A percentile compares a stretch with the other conserved stretches of the same genome.
These are phyloP conservation scores for Rhodofomes roseus DNA, from an alignment of 1,284 basidiomycete species.

Conservation along the genomic window DNA sequence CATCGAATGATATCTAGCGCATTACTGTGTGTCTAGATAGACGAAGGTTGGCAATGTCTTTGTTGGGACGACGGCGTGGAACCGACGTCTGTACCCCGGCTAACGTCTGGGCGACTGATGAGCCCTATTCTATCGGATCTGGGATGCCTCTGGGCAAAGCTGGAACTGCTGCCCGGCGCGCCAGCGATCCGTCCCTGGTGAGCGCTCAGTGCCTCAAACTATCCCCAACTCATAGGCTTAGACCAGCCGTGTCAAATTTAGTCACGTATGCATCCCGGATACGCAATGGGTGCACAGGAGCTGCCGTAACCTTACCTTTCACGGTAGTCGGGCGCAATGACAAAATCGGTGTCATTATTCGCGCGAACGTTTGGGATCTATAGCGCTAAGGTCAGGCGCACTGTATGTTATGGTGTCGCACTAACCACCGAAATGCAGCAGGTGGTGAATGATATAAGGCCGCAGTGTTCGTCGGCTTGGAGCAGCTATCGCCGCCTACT, in stretches of 20 bases:
- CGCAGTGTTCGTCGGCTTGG: not conserved
- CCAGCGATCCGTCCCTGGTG: slow-evolving; percentile 1
- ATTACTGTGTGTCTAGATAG: not conserved
- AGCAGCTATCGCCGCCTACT: not conserved
- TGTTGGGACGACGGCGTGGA: slow-evolving; percentile 1
- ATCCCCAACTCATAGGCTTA: not conserved
- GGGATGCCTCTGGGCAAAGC: not conserved
- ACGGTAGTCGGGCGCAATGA: not conserved
- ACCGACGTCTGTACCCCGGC: not conserved
- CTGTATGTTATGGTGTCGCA: not conserved
- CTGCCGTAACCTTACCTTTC: not conserved
- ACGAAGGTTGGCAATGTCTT: not conserved
- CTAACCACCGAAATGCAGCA: not conserved
- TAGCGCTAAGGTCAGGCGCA: not conserved
- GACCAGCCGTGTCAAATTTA: not conserved
- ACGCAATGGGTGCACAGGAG: not conserved
- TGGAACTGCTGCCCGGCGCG: not conserved
- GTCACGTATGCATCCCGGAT: not conserved
- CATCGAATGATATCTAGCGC: not conserved
- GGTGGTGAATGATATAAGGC: slow-evolving; percentile 19
- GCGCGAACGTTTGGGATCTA: not conserved
- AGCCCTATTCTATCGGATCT: not conserved
- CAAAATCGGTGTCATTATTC: not conserved
- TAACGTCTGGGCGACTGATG: not conserved
- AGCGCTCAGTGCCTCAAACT: slow-evolving; percentile 7